A percentile compares a stretch with the other conserved stretches of the same genome.
Conservation (phyloP, 495 filamentous ascomycete species). For the Trichoderma asperelloides region DNA sequence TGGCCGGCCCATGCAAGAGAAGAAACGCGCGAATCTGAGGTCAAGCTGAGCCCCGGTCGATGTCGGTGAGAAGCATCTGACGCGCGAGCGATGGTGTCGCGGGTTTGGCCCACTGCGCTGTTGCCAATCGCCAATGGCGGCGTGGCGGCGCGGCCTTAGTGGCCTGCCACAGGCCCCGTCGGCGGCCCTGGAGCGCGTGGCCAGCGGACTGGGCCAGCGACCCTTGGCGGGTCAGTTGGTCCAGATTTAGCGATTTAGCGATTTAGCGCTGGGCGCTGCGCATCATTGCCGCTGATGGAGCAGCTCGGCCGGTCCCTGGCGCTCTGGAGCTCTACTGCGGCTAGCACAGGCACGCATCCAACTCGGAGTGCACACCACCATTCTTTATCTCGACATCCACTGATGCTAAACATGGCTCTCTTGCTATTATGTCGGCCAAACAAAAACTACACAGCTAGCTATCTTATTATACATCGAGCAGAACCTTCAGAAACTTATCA, state of each 20-base stretch:
- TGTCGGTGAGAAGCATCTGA: constrained; percentile 5
- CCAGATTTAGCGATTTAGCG: neutral
- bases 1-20: neutral
- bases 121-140: neutral
- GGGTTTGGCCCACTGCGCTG: neutral
- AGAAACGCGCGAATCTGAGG: neutral
- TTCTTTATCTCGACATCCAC: no score
- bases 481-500: constrained; percentile 19
- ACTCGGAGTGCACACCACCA: no score
- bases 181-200: neutral
- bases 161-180: neutral
- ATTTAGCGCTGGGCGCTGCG: neutral
- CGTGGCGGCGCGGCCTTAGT: neutral
- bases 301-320: neutral
- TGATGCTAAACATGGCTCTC: neutral
- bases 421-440: neutral
- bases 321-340: constrained; percentile 7
- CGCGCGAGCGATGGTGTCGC: neutral
- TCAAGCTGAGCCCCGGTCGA: constrained; percentile 4
- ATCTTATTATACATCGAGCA: constrained; percentile 13
- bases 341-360: neutral
- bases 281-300: neutral
- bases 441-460: no score
- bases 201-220: neutral
- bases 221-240: neutral